Evolutionary conservation across 768 basidiomycete genomes (phyloP).

Genomic region (Mycena leptocephala): DNA sequence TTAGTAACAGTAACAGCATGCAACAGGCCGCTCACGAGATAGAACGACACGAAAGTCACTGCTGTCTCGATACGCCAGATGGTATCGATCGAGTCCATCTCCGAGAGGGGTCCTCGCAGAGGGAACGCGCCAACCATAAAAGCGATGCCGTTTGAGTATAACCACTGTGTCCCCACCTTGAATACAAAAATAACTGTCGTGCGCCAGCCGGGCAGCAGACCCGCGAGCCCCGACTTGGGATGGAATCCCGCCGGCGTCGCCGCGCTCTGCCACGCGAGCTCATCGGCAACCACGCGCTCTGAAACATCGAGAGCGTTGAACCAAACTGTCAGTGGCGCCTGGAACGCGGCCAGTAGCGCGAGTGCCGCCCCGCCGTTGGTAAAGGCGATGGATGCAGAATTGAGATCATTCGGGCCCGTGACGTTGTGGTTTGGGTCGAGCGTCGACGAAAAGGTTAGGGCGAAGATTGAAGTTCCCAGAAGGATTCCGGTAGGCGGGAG

Average conservation of each 20-base stretch:
- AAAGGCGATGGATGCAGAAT: background rate
- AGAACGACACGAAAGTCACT: background rate
- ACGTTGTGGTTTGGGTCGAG: constrained; percentile 3
- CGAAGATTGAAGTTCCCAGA: background rate
- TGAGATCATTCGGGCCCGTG: background rate
- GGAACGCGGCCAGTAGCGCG: constrained; percentile 10
- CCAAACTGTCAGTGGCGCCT: background rate
- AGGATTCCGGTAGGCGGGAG: background rate
- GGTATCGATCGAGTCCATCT: background rate
- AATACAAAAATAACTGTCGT: background rate
- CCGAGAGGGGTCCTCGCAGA: constrained; percentile 1
- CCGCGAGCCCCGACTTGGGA: background rate
- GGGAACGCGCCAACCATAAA: constrained; percentile 11
- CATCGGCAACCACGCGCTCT: background rate
- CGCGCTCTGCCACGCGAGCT: background rate
- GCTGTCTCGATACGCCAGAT: background rate
- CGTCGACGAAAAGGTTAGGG: background rate
- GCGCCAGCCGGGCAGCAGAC: background rate
- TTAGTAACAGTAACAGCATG: background rate
- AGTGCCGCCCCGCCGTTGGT: background rate
- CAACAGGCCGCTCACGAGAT: constrained; percentile 5
- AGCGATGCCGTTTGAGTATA: constrained; percentile 15
- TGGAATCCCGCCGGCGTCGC: background rate
- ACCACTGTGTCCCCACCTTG: background rate
- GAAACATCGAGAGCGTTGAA: constrained; percentile 1